Percentiles rank a stretch among this genome's conserved stretches.
Conservation (phyloP, 768 basidiomycete genomes). For the Cytidiella melzeri region DNA sequence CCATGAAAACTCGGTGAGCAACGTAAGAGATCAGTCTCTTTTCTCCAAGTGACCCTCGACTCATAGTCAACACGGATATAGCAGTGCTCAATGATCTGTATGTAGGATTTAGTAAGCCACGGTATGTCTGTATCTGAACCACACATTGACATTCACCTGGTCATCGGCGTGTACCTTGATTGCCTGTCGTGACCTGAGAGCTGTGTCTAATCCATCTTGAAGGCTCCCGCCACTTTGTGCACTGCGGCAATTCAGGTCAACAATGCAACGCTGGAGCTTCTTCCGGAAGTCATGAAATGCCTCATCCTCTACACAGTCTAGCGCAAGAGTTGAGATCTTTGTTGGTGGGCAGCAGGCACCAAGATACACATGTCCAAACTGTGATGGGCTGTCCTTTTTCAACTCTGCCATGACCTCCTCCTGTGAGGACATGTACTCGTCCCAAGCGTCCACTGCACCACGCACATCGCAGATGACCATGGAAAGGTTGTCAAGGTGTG, state of each 20-base stretch:
- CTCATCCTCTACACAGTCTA: neutral
- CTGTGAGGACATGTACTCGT: neutral
- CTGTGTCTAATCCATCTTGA: neutral
- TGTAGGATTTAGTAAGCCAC: neutral
- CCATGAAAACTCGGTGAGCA: neutral
- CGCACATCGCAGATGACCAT: neutral
- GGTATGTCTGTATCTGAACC: neutral
- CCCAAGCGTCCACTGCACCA: neutral
- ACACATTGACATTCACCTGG: neutral
- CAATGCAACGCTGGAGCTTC: too few species aligned
- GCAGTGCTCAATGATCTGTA: neutral
- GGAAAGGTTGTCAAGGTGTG: neutral
- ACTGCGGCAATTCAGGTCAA: too few species aligned
- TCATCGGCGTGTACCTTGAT: neutral
- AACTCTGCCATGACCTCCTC: neutral
- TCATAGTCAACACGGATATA: neutral
- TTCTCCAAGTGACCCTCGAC: neutral
- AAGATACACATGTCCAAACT: conserved; percentile 1
- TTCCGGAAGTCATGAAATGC: neutral
- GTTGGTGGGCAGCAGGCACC: neutral
- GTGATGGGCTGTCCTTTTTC: neutral
- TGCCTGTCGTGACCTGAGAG: neutral
- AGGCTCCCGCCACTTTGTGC: neutral
- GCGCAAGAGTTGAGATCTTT: neutral
- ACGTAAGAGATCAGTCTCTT: neutral